A percentile compares a stretch with the other conserved stretches of the same genome.
Conservation (phyloP, 371 early-diverging fungal species). For the Phascolomyces articulosus region DNA sequence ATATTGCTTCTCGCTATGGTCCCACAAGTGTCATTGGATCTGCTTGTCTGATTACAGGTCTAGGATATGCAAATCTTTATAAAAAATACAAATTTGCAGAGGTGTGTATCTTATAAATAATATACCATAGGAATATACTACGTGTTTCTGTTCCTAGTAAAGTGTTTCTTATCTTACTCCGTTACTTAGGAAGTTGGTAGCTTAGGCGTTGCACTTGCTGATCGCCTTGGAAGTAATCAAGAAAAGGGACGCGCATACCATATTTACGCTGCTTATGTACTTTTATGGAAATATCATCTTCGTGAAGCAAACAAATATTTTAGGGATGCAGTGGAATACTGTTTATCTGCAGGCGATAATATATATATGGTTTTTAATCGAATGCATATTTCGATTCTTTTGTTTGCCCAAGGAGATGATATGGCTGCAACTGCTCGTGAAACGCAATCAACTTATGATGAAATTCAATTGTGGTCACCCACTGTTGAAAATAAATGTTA, state of each 20-base stretch:
- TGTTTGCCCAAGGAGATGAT: slow-evolving; percentile 27
- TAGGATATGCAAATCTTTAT: slow-evolving; percentile 26
- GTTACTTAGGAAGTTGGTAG: slow-evolving; percentile 29
- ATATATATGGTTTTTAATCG: slow-evolving; percentile 39
- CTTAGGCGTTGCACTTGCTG: slow-evolving; percentile 29
- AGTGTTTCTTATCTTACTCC: too few species aligned
- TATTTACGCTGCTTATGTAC: slow-evolving; percentile 30
- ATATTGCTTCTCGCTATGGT: slow-evolving; percentile 27
- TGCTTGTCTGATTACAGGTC: slow-evolving; percentile 28
- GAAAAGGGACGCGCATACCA: slow-evolving; percentile 41
- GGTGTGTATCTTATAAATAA: slow-evolving; percentile 14
- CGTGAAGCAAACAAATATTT: slow-evolving; percentile 22
- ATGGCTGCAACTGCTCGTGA: slow-evolving; percentile 26
- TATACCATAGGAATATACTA: too few species aligned
- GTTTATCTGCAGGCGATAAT: slow-evolving; percentile 40
- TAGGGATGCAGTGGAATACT: slow-evolving; percentile 13
- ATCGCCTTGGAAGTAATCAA: slow-evolving; percentile 29
- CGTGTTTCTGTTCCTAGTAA: too few species aligned
- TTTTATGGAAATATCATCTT: slow-evolving; percentile 36
- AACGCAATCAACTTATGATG: slow-evolving; percentile 35
- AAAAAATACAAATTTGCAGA: slow-evolving; percentile 30
- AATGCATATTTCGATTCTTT: slow-evolving; percentile 26
- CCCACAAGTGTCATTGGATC: slow-evolving; percentile 25
- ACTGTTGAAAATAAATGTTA: slow-evolving; percentile 37
- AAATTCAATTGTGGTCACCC: slow-evolving; percentile 39